These are phyloP conservation scores for Alternaria sp. DNA, from an alignment of 2,329 filamentous ascomycete genomes.

Conservation along the genomic window DNA sequence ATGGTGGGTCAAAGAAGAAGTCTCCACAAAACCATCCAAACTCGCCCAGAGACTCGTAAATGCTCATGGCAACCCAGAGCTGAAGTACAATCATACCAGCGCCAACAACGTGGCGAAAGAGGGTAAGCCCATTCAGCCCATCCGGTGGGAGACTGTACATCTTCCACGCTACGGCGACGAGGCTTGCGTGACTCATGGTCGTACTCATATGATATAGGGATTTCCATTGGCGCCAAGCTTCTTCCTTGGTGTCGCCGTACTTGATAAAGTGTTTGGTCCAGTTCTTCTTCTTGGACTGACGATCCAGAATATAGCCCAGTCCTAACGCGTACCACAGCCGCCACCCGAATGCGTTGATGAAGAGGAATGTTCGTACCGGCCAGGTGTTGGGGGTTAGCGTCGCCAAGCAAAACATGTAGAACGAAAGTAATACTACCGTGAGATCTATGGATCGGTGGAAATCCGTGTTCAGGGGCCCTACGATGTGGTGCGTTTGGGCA, in stretches of 20 bases:
- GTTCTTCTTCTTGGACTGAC: constrained; percentile 87
- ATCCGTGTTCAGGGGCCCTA: constrained; percentile 86
- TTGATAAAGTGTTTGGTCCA: constrained; percentile 99
- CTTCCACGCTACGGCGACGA: constrained; percentile 93
- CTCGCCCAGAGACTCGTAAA: constrained; percentile 94
- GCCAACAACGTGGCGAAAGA: constrained; percentile 88
- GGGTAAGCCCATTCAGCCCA: constrained; percentile 85
- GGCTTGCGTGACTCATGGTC: constrained; percentile 86
- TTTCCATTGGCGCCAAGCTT: constrained; percentile 99
- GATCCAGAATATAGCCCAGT: constrained; percentile 82
- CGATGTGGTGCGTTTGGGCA: constrained; percentile 78
- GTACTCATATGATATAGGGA: constrained; percentile 93
- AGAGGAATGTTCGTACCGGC: constrained; percentile 78
- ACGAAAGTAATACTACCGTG: constrained; percentile 76
- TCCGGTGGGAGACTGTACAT: constrained; percentile 88
- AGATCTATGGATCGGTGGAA: constrained; percentile 87
- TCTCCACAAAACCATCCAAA: constrained; percentile 99
- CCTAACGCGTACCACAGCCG: constrained; percentile 92
- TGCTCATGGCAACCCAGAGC: constrained; percentile 89
- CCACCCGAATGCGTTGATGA: constrained; percentile 81
- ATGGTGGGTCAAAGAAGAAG: constrained; percentile 92
- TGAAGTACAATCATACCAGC: constrained; percentile 82
- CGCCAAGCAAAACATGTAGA: constrained; percentile 78
- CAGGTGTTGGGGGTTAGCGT: constrained; percentile 79
- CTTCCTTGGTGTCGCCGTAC: constrained; percentile 86